phyloP scores from a whole-genome alignment of 1,139 yeast species.

The Geotrichum reessii region DNA sequence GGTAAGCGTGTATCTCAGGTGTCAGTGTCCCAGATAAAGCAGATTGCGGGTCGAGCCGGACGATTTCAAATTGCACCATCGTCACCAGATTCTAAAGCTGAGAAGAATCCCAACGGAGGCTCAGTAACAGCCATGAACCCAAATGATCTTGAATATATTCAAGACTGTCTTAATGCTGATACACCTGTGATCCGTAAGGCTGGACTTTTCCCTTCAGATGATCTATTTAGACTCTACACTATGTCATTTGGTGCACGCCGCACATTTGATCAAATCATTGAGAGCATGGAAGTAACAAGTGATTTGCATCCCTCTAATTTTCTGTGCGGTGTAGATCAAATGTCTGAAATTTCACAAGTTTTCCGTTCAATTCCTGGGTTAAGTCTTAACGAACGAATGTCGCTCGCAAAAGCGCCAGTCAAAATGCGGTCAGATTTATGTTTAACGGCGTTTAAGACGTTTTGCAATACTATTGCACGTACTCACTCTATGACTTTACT shows the following conservation, averaged over 20 bases:
- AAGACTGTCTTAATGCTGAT: conserved; percentile 26
- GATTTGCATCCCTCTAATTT: conserved; percentile 22
- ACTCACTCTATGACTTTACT: conserved; percentile 29
- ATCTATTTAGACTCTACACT: conserved; percentile 26
- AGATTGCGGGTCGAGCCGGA: conserved; percentile 97
- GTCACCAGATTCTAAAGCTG: conserved; percentile 15
- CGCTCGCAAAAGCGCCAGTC: conserved; percentile 37
- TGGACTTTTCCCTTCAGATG: conserved; percentile 31
- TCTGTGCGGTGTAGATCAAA: conserved; percentile 26
- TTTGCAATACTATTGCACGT: conserved; percentile 32
- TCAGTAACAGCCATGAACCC: conserved; percentile 31
- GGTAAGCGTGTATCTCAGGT: conserved; percentile 46
- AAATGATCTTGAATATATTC: conserved; percentile 31
- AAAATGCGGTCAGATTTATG: conserved; percentile 19
- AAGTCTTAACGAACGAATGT: conserved; percentile 32
- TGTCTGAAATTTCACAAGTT: conserved; percentile 28
- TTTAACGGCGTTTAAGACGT: conserved; percentile 27
- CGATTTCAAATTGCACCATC: conserved; percentile 44
- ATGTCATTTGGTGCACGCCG: conserved; percentile 21
- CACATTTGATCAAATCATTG: conserved; percentile 26
- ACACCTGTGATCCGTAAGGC: conserved; percentile 31
- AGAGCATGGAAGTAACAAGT: conserved; percentile 22
- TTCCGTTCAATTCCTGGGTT: conserved; percentile 30
- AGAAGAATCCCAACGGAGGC: conserved; percentile 22
- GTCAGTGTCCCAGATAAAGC: conserved; percentile 61